A percentile compares a stretch with the other conserved stretches of the same genome.
Conservation (phyloP, 257 asterid species). For the Primulina huaijiensis region DNA sequence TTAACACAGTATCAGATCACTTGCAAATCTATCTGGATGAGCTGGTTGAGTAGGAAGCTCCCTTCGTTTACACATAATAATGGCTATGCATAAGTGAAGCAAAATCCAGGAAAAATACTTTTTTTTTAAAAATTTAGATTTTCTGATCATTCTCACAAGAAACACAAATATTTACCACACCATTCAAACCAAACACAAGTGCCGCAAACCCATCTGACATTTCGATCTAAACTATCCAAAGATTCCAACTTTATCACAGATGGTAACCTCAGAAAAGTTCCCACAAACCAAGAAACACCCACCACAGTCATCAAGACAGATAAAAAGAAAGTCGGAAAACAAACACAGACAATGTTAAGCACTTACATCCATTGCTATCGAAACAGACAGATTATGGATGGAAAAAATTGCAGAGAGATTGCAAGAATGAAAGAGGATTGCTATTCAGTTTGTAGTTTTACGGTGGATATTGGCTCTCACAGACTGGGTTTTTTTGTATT, state of each 20-base stretch:
- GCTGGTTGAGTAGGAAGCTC: too few relatives aligned
- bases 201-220: constrained; percentile 22
- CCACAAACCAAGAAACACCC: constrained; percentile 19
- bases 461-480: neutral
- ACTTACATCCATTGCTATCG: constrained; percentile 53
- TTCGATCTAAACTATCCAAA: constrained; percentile 22
- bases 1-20: neutral
- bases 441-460: constrained; percentile 9
- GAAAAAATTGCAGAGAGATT: neutral
- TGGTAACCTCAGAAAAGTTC: constrained; percentile 7
- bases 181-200: neutral
- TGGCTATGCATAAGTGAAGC: constrained; percentile 3
- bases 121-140: constrained; percentile 1
- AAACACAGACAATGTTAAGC: constrained; percentile 4
- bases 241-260: constrained; percentile 21
- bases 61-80: too few relatives aligned
- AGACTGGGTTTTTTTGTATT: neutral
- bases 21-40: neutral
- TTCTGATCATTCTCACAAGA: constrained; percentile 16
- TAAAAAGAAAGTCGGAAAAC: neutral
- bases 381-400: constrained; percentile 8
- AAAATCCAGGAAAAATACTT: constrained; percentile 1
- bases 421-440: constrained; percentile 17
- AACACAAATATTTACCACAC: neutral
- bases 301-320: neutral